Evolutionary conservation across 2,329 filamentous ascomycete species (phyloP).

Genomic region (Calonectria hawksworthii): DNA sequence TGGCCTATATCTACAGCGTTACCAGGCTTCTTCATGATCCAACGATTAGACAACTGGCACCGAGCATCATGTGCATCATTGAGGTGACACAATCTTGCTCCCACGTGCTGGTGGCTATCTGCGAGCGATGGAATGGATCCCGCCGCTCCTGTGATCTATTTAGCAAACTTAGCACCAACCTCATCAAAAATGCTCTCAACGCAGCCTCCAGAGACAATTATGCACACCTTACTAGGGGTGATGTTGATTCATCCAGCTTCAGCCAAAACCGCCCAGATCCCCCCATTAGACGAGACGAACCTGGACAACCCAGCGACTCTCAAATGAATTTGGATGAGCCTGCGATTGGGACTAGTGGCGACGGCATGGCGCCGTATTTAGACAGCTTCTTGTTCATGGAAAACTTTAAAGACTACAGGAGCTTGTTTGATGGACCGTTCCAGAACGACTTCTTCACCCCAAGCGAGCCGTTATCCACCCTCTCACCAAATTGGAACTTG

Average conservation of each 20-base stretch:
- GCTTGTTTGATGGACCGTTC: conserved; percentile 4
- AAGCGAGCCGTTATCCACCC: neutral
- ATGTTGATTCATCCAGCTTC: neutral
- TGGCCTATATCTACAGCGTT: conserved; percentile 16
- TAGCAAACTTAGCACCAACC: conserved; percentile 11
- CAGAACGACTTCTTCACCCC: neutral
- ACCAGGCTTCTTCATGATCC: conserved; percentile 6
- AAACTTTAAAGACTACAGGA: conserved; percentile 5
- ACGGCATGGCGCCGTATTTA: neutral
- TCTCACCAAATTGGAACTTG: conserved; percentile 6
- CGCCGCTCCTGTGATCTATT: conserved; percentile 23
- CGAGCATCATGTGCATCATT: conserved; percentile 8
- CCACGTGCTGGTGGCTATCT: conserved; percentile 21
- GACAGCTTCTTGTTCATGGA: conserved; percentile 22
- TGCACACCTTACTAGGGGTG: neutral
- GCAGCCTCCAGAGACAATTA: neutral
- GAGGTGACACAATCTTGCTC: conserved; percentile 17
- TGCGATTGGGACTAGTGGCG: neutral
- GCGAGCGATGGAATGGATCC: conserved; percentile 25
- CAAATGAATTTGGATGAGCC: neutral
- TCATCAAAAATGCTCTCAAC: conserved; percentile 10
- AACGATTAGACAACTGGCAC: neutral
- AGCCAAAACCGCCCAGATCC: neutral
- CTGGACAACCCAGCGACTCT: neutral
- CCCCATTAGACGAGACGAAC: neutral